Evolutionary conservation across 495 filamentous ascomycete genomes (phyloP).

Genomic region (Thozetella sp.): DNA sequence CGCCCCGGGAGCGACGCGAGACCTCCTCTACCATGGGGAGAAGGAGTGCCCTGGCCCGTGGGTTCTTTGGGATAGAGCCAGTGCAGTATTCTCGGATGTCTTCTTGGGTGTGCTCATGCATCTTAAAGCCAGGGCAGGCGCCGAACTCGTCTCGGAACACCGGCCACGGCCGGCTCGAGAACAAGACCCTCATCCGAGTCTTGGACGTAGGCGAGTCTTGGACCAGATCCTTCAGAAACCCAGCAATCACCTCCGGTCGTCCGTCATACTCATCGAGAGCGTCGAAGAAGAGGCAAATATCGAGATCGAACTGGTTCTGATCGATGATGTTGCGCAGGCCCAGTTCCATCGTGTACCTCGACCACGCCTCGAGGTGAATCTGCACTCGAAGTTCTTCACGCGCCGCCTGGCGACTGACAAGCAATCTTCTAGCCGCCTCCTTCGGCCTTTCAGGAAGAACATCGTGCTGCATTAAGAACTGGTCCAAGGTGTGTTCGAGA

Average conservation of each 20-base stretch:
- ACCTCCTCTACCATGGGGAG: slow-evolving; percentile 9
- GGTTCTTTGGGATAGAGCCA: neutral
- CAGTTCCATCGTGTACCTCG: neutral
- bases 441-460: too few relatives aligned
- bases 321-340: neutral
- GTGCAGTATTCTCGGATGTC: slow-evolving; percentile 20
- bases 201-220: neutral
- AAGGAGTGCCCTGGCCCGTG: neutral
- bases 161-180: slow-evolving; percentile 17
- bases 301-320: neutral
- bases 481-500: too few relatives aligned
- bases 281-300: slow-evolving; percentile 11
- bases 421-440: too few relatives aligned
- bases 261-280: slow-evolving; percentile 20
- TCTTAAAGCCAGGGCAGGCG: slow-evolving; percentile 6
- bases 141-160: slow-evolving; percentile 7
- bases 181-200: slow-evolving; percentile 11
- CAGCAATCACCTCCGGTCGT: slow-evolving; percentile 7
- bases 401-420: neutral
- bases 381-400: neutral
- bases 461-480: too few relatives aligned
- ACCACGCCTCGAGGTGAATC: neutral
- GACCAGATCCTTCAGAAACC: slow-evolving; percentile 12
- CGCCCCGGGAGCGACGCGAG: slow-evolving; percentile 9
- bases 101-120: slow-evolving; percentile 15